Evolutionary conservation across 2,329 filamentous ascomycete genomes (phyloP).

Genomic region (Pseudogymnoascus sp.): DNA sequence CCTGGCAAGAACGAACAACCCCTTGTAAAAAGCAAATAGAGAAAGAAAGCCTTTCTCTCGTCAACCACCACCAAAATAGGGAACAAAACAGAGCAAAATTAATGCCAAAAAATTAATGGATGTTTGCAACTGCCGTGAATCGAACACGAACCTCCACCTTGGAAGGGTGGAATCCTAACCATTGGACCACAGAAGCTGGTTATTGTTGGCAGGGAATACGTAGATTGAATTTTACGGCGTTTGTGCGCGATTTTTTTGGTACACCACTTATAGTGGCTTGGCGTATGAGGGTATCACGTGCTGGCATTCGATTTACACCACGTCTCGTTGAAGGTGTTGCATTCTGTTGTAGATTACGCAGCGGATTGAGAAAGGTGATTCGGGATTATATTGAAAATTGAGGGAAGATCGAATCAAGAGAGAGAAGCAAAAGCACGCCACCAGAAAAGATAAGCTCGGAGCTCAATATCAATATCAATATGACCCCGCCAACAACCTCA

Average conservation of each 20-base stretch:
- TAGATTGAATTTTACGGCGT: background rate
- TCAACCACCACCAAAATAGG: background rate
- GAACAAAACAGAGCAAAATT: background rate
- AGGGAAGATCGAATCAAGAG: background rate
- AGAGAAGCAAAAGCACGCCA: background rate
- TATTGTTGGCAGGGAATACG: background rate
- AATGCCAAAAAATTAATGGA: background rate
- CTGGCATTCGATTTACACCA: background rate
- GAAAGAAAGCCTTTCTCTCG: background rate
- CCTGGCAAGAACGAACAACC: background rate
- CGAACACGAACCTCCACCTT: constrained; percentile 24
- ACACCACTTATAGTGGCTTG: too few relatives aligned
- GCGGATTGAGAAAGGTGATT: background rate
- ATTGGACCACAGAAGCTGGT: constrained; percentile 12
- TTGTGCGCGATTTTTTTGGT: background rate
- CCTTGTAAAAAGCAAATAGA: background rate
- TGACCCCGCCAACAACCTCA: background rate
- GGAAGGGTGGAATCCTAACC: constrained; percentile 21
- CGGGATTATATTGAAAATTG: background rate
- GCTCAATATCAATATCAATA: background rate
- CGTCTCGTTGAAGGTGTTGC: background rate
- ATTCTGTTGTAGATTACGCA: background rate
- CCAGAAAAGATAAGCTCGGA: background rate
- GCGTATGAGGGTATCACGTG: background rate
- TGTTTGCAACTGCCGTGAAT: constrained; percentile 16